Percentiles rank a stretch among this genome's conserved stretches.
phyloP scores from a whole-genome alignment of 306 rosid species.

The Pyrus betulifolia region DNA sequence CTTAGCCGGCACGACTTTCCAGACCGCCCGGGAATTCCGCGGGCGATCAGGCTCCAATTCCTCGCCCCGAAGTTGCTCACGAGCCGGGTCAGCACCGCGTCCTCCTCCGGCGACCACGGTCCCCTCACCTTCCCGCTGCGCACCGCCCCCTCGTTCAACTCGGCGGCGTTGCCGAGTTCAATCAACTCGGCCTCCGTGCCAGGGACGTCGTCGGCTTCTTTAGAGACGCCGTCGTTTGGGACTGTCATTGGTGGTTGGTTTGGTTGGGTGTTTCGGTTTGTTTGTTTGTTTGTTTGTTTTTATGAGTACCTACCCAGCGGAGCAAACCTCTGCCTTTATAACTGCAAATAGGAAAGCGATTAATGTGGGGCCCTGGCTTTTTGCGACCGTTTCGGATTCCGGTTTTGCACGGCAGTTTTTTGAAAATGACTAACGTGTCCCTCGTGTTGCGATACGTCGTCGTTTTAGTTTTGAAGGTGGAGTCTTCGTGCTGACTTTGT shows the following conservation, averaged over 20 bases:
- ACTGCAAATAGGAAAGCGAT: constrained; percentile 14
- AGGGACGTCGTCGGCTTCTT: constrained; percentile 2
- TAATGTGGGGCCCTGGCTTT: neutral
- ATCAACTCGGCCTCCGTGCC: constrained; percentile 2
- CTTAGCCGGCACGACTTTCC: constrained; percentile 89
- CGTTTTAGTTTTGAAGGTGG: neutral
- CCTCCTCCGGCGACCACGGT: constrained; percentile 70
- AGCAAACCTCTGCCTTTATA: constrained; percentile 12
- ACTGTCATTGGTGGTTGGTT: constrained; percentile 12
- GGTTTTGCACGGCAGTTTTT: constrained; percentile 1
- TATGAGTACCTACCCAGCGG: neutral
- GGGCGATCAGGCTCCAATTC: constrained; percentile 74
- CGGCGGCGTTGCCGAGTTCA: neutral
- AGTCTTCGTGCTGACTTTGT: neutral
- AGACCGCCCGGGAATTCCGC: constrained; percentile 67
- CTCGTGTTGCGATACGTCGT: neutral
- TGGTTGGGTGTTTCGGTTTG: neutral
- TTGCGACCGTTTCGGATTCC: neutral
- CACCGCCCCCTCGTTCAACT: neutral
- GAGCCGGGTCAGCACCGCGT: constrained; percentile 41
- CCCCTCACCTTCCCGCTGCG: constrained; percentile 46
- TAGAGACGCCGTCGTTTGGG: constrained; percentile 10
- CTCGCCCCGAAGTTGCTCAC: constrained; percentile 68
- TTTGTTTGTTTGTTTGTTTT: neutral
- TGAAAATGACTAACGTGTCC: constrained; percentile 8